These are phyloP conservation scores for Boletales sp. DNA, from an alignment of 768 basidiomycete species.

Conservation along the genomic window DNA sequence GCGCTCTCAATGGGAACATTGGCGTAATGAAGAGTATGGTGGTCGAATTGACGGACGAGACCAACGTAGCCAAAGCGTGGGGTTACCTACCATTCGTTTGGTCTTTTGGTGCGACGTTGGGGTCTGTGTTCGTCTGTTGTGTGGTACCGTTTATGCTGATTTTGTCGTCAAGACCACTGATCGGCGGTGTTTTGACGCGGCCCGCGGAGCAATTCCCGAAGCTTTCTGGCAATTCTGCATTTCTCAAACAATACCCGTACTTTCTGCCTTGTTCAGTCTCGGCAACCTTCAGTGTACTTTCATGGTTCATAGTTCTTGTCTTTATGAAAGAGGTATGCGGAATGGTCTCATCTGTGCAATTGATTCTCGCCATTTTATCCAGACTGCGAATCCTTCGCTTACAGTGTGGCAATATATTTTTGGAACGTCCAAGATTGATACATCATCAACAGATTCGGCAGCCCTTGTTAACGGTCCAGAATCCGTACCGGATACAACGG, in stretches of 20 bases:
- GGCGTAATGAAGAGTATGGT: constrained; percentile 47
- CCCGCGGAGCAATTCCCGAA: constrained; percentile 65
- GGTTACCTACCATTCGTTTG: constrained; percentile 54
- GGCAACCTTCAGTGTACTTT: constrained; percentile 49
- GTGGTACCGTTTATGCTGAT: background rate
- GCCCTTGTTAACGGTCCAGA: background rate
- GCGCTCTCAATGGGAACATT: constrained; percentile 54
- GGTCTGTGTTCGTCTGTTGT: constrained; percentile 25
- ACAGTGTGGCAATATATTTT: constrained; percentile 18
- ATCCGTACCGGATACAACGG: background rate
- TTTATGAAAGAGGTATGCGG: constrained; percentile 52
- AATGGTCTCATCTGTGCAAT: background rate
- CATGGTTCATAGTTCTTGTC: constrained; percentile 46
- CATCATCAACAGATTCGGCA: background rate
- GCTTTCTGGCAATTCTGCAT: constrained; percentile 50
- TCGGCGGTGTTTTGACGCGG: constrained; percentile 62
- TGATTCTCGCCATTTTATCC: background rate
- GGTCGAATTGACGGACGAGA: constrained; percentile 39
- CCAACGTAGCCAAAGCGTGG: constrained; percentile 41
- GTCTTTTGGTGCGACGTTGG: constrained; percentile 39
- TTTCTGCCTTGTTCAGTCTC: constrained; percentile 68
- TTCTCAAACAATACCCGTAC: constrained; percentile 68
- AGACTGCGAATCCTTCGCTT: constrained; percentile 15
- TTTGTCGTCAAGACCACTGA: constrained; percentile 47
- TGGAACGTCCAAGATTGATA: background rate